These are phyloP conservation scores for Stachybotrys chartarum DNA, from an alignment of 2,329 filamentous ascomycete species.

Conservation along the genomic window DNA sequence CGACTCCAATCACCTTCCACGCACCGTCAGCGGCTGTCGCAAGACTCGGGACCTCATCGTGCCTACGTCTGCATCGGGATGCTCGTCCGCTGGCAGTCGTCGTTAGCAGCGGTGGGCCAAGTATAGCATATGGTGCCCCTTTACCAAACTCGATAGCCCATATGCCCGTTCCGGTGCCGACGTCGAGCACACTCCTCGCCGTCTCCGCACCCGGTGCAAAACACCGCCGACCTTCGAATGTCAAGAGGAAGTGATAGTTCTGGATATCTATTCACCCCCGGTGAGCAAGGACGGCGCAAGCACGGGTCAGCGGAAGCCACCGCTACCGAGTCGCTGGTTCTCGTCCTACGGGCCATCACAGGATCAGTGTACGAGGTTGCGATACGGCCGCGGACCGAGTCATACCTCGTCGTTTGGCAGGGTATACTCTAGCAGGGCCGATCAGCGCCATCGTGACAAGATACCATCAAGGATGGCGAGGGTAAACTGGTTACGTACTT, in stretches of 20 bases:
- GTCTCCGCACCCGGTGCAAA: not conserved
- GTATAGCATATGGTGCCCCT: not conserved
- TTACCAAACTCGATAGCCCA: slow-evolving; percentile 23
- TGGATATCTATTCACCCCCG: not conserved
- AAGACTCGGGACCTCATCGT: not conserved
- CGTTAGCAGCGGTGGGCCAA: not conserved
- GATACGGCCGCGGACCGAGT: not conserved
- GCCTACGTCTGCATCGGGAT: slow-evolving; percentile 29
- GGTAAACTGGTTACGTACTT: slow-evolving; percentile 7
- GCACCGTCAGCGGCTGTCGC: not conserved
- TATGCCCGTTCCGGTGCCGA: slow-evolving; percentile 29
- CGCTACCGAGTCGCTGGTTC: slow-evolving; percentile 4
- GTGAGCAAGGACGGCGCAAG: not conserved
- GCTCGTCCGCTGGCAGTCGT: slow-evolving; percentile 24
- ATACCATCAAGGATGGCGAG: not conserved
- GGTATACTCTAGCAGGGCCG: slow-evolving; percentile 11
- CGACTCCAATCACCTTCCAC: slow-evolving; percentile 39
- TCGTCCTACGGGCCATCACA: slow-evolving; percentile 1
- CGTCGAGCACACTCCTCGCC: slow-evolving; percentile 16
- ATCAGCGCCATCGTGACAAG: not conserved
- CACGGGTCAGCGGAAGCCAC: not conserved
- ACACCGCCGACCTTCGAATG: not conserved
- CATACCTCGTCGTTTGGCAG: slow-evolving; percentile 15
- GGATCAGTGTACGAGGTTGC: not conserved
- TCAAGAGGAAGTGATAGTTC: not conserved